These are phyloP conservation scores for Actinomortierella ambigua DNA, from an alignment of 371 early-diverging fungal species.

Conservation along the genomic window DNA sequence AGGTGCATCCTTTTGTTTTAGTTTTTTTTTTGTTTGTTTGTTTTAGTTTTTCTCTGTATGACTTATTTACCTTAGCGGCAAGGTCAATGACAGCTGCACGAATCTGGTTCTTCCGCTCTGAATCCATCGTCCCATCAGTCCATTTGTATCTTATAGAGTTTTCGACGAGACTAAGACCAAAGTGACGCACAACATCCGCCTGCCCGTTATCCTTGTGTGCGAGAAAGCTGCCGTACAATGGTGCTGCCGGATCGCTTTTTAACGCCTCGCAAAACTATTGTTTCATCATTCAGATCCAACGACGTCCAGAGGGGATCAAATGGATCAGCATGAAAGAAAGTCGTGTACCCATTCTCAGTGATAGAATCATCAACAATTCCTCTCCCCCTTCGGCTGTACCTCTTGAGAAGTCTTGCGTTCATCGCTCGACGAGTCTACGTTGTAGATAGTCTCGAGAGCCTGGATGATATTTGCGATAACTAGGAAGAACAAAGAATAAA, in stretches of 20 bases:
- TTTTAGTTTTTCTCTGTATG: no score
- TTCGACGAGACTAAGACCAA: conserved; percentile 58
- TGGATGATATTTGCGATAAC: conserved; percentile 32
- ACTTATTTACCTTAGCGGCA: conserved; percentile 42
- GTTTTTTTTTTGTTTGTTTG: no score
- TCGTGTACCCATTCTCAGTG: background rate
- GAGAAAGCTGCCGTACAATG: conserved; percentile 51
- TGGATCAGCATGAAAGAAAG: background rate
- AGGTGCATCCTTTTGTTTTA: no score
- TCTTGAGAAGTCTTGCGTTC: conserved; percentile 48
- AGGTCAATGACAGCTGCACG: conserved; percentile 42
- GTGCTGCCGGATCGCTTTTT: conserved; percentile 42
- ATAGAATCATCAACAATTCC: background rate
- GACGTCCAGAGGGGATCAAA: background rate
- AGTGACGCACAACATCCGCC: conserved; percentile 50
- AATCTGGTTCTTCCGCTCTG: conserved; percentile 32
- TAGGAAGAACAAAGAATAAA: conserved; percentile 2
- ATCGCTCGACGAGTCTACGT: conserved; percentile 43
- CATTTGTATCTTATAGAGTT: conserved; percentile 51
- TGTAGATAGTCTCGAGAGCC: conserved; percentile 53
- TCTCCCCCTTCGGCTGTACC: conserved; percentile 20
- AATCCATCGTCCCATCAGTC: conserved; percentile 41
- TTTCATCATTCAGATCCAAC: no score
- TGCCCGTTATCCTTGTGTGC: conserved; percentile 49
- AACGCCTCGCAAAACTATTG: conserved; percentile 49